phyloP scores from a whole-genome alignment of 2,329 filamentous ascomycete genomes.

The Pseudopyrenochaeta lycopersici region DNA sequence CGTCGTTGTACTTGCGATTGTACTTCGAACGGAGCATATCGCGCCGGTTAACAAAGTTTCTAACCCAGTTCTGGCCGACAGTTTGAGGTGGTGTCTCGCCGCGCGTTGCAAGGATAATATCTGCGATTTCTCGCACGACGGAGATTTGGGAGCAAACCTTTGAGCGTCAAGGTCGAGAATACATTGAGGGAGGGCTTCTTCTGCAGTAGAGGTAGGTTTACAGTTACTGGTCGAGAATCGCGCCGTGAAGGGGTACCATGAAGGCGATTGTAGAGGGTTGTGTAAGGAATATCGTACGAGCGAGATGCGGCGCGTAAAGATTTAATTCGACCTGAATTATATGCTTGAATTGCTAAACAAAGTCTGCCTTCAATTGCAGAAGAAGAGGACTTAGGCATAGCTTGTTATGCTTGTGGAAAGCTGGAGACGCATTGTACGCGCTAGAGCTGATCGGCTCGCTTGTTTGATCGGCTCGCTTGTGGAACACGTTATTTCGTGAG shows the following conservation, averaged over 20 bases:
- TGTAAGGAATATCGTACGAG: constrained; percentile 1
- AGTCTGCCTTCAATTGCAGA: no score
- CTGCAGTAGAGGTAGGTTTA: background rate
- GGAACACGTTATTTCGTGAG: no score
- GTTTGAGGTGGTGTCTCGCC: background rate
- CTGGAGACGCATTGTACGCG: no score
- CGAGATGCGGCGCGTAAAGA: background rate
- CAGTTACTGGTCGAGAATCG: background rate
- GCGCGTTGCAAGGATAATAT: background rate
- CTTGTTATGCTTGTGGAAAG: no score
- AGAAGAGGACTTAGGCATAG: no score
- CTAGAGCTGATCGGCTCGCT: no score
- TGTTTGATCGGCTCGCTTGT: no score
- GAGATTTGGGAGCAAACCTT: constrained; percentile 1
- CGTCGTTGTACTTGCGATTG: constrained; percentile 18
- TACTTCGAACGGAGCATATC: constrained; percentile 3
- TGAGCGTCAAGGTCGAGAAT: constrained; percentile 3
- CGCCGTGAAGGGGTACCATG: constrained; percentile 1
- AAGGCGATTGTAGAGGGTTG: background rate
- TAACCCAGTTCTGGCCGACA: constrained; percentile 31
- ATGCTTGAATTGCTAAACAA: no score
- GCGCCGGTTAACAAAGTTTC: constrained; percentile 36
- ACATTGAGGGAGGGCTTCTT: background rate
- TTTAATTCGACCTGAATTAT: no score
- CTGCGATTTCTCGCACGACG: background rate